Base-by-base conservation (phyloP, 345 rosid genomes). In the Boechera retrofracta region DNA sequence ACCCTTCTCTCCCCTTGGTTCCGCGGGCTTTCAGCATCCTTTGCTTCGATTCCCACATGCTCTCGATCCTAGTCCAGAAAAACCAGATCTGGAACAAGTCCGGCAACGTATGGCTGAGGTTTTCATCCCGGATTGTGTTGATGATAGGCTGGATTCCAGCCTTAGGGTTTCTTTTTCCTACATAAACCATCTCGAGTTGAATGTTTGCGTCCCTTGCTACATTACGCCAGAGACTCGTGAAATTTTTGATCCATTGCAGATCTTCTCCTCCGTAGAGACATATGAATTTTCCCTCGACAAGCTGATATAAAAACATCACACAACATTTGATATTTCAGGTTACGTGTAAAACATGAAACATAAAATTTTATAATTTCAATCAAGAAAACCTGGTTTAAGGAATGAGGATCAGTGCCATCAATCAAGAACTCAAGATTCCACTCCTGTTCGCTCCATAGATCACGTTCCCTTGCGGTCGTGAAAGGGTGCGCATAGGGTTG, bases 41-140 rank as follows among this genome's bases (percentile, higher is more conserved):
- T 49, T 80, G 82, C 84, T 90, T 92, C 47, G 97, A 92, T 83
- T 86, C 91, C 52, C 93, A 52, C 97, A 92, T 92, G 76, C 91
- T 86, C 72, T 94, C 91, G 0, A 94, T 64, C 70, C 98, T 83
- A 10, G 89, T 91, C 98, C 98, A 94, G 79, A 94, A 94, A 80
- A 87, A 90, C 93, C 90, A 87, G 6, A 86, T 72, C 52, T 75
- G 71, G 47, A 79, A 66, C 48, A 85, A 58, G 80, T 83, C 84
- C 47, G 63, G 73, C 28, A 84, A 51, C 48, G 67, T 71, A 44
- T 86, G 80, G 78, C 93, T 85, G 4, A 87, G 85, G 0, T 82
- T 78, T 4, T 87, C 89, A 2, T 4, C 11, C 4, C 7, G 15
- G 77, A 90, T 86, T 11, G 21, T 54, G 6, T 4, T 24, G 26